These are phyloP conservation scores for Stylosanthes scabra DNA, from an alignment of 331 rosid species.

Conservation along the genomic window DNA sequence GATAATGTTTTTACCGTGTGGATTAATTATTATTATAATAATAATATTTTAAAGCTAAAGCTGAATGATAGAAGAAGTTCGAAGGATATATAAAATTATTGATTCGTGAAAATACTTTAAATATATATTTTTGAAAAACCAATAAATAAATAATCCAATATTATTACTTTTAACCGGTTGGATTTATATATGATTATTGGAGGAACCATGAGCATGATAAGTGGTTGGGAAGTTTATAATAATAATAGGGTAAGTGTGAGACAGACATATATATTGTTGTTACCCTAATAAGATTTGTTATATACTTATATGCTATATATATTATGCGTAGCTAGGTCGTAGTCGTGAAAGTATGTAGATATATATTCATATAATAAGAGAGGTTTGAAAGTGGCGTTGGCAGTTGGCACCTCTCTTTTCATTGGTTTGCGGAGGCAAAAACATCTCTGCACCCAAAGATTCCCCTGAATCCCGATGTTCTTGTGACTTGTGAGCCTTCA, in stretches of 20 bases:
- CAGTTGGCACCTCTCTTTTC: constrained; percentile 48
- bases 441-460: constrained; percentile 37
- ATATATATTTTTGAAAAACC: too few relatives aligned
- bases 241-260: constrained; percentile 10
- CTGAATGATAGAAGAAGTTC: too few relatives aligned
- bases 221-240: constrained; percentile 35
- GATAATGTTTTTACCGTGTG: too few relatives aligned
- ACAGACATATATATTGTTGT: constrained; percentile 25
- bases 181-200: not conserved
- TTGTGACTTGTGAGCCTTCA: not conserved
- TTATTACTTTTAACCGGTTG: not conserved
- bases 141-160: too few relatives aligned
- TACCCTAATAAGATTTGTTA: constrained; percentile 28
- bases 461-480: constrained; percentile 51
- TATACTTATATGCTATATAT: not conserved
- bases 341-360: not conserved
- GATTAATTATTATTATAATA: too few relatives aligned
- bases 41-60: too few relatives aligned
- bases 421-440: constrained; percentile 37
- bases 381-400: constrained; percentile 48
- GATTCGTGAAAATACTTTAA: too few relatives aligned
- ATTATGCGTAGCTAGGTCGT: constrained; percentile 17
- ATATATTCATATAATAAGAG: constrained; percentile 30
- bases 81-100: too few relatives aligned
- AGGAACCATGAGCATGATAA: constrained; percentile 43